phyloP scores from a whole-genome alignment of 129 eudicot genomes.

The Chrysanthemum makinoi region DNA sequence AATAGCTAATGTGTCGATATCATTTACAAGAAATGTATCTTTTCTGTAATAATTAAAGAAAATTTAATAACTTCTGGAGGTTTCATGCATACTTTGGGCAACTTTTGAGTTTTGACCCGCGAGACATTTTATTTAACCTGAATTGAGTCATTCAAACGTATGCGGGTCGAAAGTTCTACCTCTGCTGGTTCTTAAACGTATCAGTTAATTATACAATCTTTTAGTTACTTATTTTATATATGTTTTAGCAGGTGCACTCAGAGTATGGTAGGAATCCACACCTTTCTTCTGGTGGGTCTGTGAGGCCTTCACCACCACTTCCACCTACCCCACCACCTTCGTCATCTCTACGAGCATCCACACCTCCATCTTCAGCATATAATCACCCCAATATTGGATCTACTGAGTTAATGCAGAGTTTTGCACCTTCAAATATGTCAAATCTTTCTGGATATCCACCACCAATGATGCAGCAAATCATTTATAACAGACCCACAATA shows the following conservation, averaged over 20 bases:
- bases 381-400: constrained; percentile 47
- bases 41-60: not conserved
- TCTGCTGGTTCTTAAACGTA: not conserved
- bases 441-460: constrained; percentile 56
- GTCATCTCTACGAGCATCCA: constrained; percentile 40
- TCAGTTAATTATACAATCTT: constrained; percentile 3
- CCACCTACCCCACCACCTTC: constrained; percentile 94
- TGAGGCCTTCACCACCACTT: constrained; percentile 91
- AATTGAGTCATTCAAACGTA: not conserved
- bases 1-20: not conserved
- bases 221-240: constrained; percentile 9
- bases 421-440: constrained; percentile 38
- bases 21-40: not conserved
- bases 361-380: constrained; percentile 59
- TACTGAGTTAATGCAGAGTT: constrained; percentile 48
- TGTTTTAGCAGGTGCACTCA: constrained; percentile 60
- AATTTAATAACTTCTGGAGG: not conserved
- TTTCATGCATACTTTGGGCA: not conserved
- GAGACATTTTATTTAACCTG: not conserved
- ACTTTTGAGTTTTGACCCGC: not conserved
- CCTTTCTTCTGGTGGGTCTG: constrained; percentile 58
- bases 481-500: constrained; percentile 60
- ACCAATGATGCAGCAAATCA: constrained; percentile 52
- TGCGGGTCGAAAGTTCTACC: not conserved
- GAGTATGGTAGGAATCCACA: constrained; percentile 46